Base-by-base conservation (phyloP, 2,329 filamentous ascomycete species). In the Pseudogymnoascus sp. region DNA sequence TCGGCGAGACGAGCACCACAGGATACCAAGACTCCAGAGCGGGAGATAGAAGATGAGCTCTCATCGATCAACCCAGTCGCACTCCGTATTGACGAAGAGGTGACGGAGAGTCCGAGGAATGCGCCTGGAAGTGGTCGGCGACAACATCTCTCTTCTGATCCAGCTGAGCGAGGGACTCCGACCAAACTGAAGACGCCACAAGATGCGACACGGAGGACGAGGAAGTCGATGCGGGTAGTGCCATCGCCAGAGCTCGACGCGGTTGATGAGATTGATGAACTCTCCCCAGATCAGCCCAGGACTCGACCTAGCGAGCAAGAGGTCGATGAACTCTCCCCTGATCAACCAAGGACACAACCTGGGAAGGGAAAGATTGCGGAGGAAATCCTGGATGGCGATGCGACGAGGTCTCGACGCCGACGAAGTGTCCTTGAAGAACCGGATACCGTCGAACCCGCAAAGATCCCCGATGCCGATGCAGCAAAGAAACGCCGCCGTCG, bases 121-220 rank as follows among this genome's bases (percentile, higher is more conserved):
- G 83, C 82, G 13, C 84, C 83, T 0, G 84, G 83, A 2, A 85
- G 82, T 67, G 84, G 83, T 1, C 78, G 77, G 7, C 75, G 82
- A 60, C 77, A 57, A 34, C 51, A 57, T 14, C 11, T 34, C 21
- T 57, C 48, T 7, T 57, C 51, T 36, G 51, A 57, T 57, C 51
- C 51, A 21, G 51, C 28, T 5, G 79, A 25, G 76, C 71, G 28
- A 21, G 51, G 10, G 28, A 57, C 51, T 10, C 51, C 3, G 70
- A 82, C 13, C 73, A 71, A 13, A 69, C 74, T 6, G 74, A 72
- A 36, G 75, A 73, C 0, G 74, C 74, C 1, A 65, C 78, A 6
- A 76, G 74, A 1, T 79, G 77, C 2, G 80, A 77, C 21, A 72
- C 75, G 0, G 75, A 51, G 21, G 23, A 8, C n/a, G 25, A 57